A percentile compares a stretch with the other conserved stretches of the same genome.
phyloP scores from a whole-genome alignment of 495 filamentous ascomycete genomes.

The Aspergillus funiculosus region DNA sequence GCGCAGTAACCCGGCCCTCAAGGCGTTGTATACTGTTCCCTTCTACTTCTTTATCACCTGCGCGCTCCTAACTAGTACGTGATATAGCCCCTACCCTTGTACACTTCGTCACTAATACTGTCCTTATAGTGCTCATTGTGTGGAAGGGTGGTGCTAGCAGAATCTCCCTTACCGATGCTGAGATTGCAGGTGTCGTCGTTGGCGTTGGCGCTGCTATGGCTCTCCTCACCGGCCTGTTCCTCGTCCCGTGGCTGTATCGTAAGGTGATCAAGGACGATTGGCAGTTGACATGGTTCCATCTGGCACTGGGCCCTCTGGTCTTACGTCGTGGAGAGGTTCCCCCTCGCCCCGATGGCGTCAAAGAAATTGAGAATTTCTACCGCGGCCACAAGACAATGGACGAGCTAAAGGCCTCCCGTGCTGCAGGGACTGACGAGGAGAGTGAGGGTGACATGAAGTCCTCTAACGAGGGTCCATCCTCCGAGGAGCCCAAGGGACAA shows the following conservation, averaged over 20 bases:
- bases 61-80: constrained; percentile 16
- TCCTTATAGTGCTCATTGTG: constrained; percentile 22
- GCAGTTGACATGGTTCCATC: constrained; percentile 11
- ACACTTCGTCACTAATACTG: not conserved
- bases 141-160: constrained; percentile 19
- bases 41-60: constrained; percentile 18
- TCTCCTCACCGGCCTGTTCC: constrained; percentile 7
- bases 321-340: constrained; percentile 16
- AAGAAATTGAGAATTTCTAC: constrained; percentile 17
- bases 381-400: constrained; percentile 20
- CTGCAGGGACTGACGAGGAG: constrained; percentile 4
- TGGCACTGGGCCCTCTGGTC: constrained; percentile 14
- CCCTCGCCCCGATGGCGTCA: constrained; percentile 6
- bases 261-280: constrained; percentile 15
- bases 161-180: constrained; percentile 12
- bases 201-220: constrained; percentile 13
- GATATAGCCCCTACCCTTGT: too few species aligned
- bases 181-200: constrained; percentile 11
- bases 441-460: constrained; percentile 3
- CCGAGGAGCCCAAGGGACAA: not conserved
- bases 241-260: constrained; percentile 18
- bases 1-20: constrained; percentile 7
- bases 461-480: not conserved
- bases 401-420: constrained; percentile 13
- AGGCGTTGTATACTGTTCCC: constrained; percentile 14